Evolutionary conservation across 208 protist species (phyloP).

Genomic region (Crithidia mellificae): DNA sequence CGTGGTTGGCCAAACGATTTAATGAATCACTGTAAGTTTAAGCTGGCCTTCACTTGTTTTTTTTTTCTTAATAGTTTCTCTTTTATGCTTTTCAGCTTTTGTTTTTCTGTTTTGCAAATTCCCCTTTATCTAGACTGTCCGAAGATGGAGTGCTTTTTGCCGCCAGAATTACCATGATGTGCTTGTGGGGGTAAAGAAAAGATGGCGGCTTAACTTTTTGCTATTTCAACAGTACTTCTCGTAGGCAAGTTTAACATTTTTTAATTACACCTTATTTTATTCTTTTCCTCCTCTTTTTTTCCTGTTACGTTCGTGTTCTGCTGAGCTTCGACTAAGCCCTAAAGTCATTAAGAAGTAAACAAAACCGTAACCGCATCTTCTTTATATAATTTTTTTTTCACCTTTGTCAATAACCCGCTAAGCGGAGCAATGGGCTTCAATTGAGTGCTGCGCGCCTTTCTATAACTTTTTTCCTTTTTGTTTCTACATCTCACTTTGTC

Average conservation of each 20-base stretch:
- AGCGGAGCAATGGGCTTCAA: conserved; percentile 16
- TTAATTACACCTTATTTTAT: background rate
- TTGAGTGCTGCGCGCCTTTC: conserved; percentile 3
- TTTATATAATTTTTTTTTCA: conserved; percentile 9
- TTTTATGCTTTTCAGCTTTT: background rate
- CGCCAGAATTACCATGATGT: no score
- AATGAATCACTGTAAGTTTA: background rate
- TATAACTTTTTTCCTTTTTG: background rate
- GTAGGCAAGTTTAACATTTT: background rate
- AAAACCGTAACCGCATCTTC: background rate
- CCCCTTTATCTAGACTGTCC: background rate
- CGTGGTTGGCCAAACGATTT: no score
- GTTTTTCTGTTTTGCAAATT: background rate
- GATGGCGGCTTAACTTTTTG: background rate
- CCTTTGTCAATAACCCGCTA: conserved; percentile 17
- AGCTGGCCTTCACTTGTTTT: background rate
- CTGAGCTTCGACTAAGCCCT: background rate
- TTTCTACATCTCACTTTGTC: no score
- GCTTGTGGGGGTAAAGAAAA: background rate
- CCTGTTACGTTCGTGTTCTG: conserved; percentile 1
- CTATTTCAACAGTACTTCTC: background rate
- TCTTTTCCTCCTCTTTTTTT: background rate
- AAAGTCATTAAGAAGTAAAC: conserved; percentile 1
- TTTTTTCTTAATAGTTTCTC: conserved; percentile 1
- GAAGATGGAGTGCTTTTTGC: background rate